Base-by-base conservation (phyloP, 179 eudicot genomes). In the Spinacia oleracea region DNA sequence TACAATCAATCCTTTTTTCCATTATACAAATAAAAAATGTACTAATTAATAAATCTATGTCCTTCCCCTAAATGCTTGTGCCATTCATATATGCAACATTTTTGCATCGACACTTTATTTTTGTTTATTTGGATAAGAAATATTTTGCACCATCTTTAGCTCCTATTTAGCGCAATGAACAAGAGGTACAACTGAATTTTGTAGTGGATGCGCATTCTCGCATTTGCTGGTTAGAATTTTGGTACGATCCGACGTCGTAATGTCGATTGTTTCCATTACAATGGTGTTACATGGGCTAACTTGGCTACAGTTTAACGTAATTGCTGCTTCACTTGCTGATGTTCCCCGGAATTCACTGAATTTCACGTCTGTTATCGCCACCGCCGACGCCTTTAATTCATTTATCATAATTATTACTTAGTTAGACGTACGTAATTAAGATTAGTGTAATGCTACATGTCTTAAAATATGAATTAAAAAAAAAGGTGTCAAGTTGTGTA, bases 301-400 rank as follows among this genome's bases (percentile, higher is more conserved):
- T 4, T 40, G 58, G 69, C 91, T 89, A 43, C 93, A 90, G 58
- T 86, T 79, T 1, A 90, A 80, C 9, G 73, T 83, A 1, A 87
- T 86, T 16, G 90, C 91, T 32, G 67, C 80, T 3, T 29, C 31
- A 1, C 74, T 76, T 63, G 81, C 55, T 43, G 94, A 82, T 35
- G 90, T 89, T 63, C 89, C 91, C 1, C 1, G 23, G n/a, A 87
- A 67, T 0, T 74, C 84, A 60, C 34, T 84, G 83, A 80, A 90
- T 11, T 45, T 29, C 58, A 87, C 86, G 7, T 85, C 55, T 48
- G 88, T 81, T 43, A 87, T 76, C 34, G 82, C 84, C 20, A 90
- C 90, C 20, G 88, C 89, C 10, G 78, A 72, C 51, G 48, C 20
- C 90, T 88, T 48, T 5, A 45, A 25, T 15, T 73, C 0, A 21